phyloP scores from a whole-genome alignment of 331 rosid genomes.

The Dryas integrifolia region DNA sequence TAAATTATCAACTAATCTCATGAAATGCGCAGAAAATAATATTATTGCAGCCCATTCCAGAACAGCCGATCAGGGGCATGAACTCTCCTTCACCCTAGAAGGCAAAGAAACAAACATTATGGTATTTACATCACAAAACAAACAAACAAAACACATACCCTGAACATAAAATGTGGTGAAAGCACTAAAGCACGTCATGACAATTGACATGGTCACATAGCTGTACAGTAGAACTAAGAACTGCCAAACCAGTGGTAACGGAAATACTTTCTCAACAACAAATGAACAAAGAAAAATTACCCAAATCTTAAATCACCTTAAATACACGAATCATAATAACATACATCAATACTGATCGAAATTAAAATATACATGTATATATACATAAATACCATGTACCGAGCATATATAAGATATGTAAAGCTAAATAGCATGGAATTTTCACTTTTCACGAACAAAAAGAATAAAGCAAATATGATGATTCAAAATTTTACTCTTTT shows the following conservation, averaged over 20 bases:
- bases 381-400: no score
- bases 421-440: no score
- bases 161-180: background rate
- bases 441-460: background rate
- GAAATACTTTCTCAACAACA: background rate
- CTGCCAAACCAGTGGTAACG: background rate
- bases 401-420: no score
- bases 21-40: conserved; percentile 12
- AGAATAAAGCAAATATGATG: background rate
- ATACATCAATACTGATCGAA: no score
- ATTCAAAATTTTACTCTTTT: background rate
- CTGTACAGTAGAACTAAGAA: background rate
- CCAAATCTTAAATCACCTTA: background rate
- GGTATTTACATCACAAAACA: background rate
- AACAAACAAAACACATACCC: background rate
- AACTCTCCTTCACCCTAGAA: conserved; percentile 25
- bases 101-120: background rate
- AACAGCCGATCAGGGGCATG: conserved; percentile 1
- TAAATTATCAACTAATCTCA: conserved; percentile 5
- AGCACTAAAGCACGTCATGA: background rate
- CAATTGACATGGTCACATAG: background rate
- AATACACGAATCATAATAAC: no score
- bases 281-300: background rate
- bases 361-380: no score
- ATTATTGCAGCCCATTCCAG: conserved; percentile 21